Conservation (phyloP, 129 eudicot species). For the Pulicaria dysenterica region DNA sequence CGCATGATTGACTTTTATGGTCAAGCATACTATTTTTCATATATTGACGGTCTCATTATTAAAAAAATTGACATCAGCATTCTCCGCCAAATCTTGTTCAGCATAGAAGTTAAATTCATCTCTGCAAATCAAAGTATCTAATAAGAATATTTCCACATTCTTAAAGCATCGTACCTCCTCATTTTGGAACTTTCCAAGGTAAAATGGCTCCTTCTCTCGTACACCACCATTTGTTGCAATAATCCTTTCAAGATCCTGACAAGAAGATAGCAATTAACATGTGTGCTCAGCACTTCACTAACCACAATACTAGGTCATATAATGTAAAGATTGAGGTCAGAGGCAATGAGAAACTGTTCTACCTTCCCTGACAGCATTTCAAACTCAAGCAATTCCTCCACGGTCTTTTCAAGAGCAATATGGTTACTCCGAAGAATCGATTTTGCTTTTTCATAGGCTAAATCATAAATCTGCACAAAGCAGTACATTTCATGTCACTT, state of each 20-base stretch:
- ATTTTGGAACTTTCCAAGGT: conserved; percentile 46
- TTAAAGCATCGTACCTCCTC: conserved; percentile 57
- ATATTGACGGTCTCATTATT: not conserved
- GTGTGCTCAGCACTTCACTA: not conserved
- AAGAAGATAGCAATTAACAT: conserved; percentile 19
- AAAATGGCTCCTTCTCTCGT: conserved; percentile 83
- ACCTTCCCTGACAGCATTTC: conserved; percentile 92
- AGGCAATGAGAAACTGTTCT: conserved; percentile 27
- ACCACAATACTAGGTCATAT: not conserved
- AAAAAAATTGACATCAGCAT: not conserved
- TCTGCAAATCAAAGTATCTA: not conserved
- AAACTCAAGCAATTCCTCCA: conserved; percentile 74
- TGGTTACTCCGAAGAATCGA: conserved; percentile 74
- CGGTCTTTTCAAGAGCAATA: conserved; percentile 69
- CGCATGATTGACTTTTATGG: not conserved
- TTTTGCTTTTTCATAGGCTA: conserved; percentile 89
- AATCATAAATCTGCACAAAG: conserved; percentile 63
- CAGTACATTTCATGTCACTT: conserved; percentile 18
- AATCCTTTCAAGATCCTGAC: conserved; percentile 84
- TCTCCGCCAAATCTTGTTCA: not conserved
- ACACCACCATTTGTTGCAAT: conserved; percentile 63
- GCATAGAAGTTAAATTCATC: not conserved
- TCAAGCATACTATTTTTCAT: not conserved
- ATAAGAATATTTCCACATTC: not conserved
- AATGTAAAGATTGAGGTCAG: conserved; percentile 3